Evolutionary conservation across 2,329 filamentous ascomycete genomes (phyloP).

Genomic region (Lizonia empirigonia): DNA sequence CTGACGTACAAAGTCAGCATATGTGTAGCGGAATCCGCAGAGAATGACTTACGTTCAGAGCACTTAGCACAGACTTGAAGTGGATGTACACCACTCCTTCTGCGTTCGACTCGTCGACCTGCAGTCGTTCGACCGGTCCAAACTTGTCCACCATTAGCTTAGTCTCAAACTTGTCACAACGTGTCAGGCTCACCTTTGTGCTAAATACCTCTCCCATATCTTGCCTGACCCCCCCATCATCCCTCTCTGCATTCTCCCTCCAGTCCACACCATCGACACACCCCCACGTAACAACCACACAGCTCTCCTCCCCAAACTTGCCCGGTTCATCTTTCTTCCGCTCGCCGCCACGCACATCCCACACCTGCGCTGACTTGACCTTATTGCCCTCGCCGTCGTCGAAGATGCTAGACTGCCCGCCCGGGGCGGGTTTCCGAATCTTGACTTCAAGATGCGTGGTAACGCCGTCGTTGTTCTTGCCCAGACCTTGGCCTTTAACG

Average conservation of each 20-base stretch:
- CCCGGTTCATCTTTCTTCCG: conserved; percentile 48
- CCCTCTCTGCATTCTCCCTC: conserved; percentile 71
- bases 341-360: conserved; percentile 78
- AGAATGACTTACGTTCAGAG: conserved; percentile 70
- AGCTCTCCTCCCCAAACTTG: conserved; percentile 65
- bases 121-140: conserved; percentile 79
- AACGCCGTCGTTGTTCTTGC: conserved; percentile 81
- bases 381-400: conserved; percentile 58
- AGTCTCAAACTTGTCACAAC: neutral
- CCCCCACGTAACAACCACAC: conserved; percentile 79
- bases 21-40: neutral
- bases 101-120: conserved; percentile 66
- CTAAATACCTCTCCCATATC: conserved; percentile 95
- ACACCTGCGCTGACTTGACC: conserved; percentile 52
- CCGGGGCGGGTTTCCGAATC: conserved; percentile 29
- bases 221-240: conserved; percentile 72
- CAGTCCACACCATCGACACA: conserved; percentile 90
- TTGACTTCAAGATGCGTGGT: conserved; percentile 77
- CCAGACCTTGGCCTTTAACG: conserved; percentile 85
- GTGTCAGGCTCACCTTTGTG: conserved; percentile 63
- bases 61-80: conserved; percentile 84
- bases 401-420: conserved; percentile 21
- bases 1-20: conserved; percentile 50
- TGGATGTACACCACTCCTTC: conserved; percentile 81
- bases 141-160: conserved; percentile 60